phyloP scores from a whole-genome alignment of 1,284 basidiomycete genomes.

The Melampsora occidentalis region DNA sequence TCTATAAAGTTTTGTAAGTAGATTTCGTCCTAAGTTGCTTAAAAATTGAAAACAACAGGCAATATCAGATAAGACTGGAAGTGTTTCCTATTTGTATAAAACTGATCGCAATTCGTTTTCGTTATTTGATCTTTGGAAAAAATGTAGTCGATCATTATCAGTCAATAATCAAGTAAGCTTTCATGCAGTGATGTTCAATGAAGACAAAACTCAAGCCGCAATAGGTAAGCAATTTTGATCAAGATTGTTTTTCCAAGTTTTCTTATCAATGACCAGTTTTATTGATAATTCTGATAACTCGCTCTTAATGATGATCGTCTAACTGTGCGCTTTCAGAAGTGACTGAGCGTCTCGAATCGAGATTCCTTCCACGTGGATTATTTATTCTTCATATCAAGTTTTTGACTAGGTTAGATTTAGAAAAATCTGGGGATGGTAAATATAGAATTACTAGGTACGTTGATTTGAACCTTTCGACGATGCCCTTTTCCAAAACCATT shows the following conservation, averaged over 20 bases:
- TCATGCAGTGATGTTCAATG: conserved; percentile 38
- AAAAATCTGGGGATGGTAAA: conserved; percentile 18
- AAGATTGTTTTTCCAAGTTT: neutral
- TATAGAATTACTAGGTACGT: conserved; percentile 31
- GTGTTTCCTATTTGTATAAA: too few species aligned
- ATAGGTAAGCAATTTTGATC: conserved; percentile 12
- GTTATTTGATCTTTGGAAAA: neutral
- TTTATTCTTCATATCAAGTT: neutral
- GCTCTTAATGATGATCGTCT: too few species aligned
- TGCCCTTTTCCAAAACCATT: neutral
- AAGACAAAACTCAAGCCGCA: conserved; percentile 10
- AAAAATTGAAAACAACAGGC: too few species aligned
- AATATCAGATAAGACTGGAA: neutral
- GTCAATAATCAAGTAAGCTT: conserved; percentile 34
- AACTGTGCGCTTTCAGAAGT: neutral
- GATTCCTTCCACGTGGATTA: neutral
- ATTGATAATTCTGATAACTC: too few species aligned
- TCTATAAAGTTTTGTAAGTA: conserved; percentile 30
- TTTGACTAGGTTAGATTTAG: conserved; percentile 28
- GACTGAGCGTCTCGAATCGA: neutral
- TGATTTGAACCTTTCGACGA: neutral
- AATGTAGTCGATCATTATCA: conserved; percentile 17
- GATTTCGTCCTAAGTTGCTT: neutral
- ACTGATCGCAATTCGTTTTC: too few species aligned
- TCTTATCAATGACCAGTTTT: too few species aligned